Conservation (phyloP, 2,329 filamentous ascomycete species). For the Xylaria sp. region DNA sequence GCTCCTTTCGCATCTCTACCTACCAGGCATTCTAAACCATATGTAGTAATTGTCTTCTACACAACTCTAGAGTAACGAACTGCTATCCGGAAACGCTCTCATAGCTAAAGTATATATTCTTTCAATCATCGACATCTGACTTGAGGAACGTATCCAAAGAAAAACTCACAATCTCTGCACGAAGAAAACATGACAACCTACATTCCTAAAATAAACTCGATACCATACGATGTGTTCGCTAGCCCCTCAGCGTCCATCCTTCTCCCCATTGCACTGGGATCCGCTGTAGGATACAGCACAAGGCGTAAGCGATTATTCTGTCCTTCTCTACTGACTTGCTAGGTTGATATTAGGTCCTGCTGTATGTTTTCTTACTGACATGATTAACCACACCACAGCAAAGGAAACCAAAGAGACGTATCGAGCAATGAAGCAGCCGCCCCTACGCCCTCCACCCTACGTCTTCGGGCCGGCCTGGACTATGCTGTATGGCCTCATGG, state of each 20-base stretch:
- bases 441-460: conserved; percentile 67
- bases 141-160: not conserved
- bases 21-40: not conserved
- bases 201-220: conserved; percentile 75
- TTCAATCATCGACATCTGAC: not conserved
- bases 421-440: conserved; percentile 73
- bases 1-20: conserved; percentile 7
- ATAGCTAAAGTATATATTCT: not conserved
- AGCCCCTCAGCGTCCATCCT: conserved; percentile 78
- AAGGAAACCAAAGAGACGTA: conserved; percentile 71
- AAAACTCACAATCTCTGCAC: not conserved
- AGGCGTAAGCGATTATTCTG: conserved; percentile 61
- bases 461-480: conserved; percentile 75
- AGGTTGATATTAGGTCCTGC: conserved; percentile 7
- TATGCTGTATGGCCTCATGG: conserved; percentile 79
- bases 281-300: conserved; percentile 75
- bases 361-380: conserved; percentile 12
- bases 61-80: not conserved
- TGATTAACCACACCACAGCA: conserved; percentile 52
- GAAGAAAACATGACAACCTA: conserved; percentile 75
- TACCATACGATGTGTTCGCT: conserved; percentile 77
- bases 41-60: not conserved
- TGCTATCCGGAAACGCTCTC: not conserved
- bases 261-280: conserved; percentile 77
- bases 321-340: not conserved